Percentiles rank a stretch among this genome's conserved stretches.
Evolutionary conservation across 305 asterid species (phyloP).

Genomic region (Fraxinus angustifolia): DNA sequence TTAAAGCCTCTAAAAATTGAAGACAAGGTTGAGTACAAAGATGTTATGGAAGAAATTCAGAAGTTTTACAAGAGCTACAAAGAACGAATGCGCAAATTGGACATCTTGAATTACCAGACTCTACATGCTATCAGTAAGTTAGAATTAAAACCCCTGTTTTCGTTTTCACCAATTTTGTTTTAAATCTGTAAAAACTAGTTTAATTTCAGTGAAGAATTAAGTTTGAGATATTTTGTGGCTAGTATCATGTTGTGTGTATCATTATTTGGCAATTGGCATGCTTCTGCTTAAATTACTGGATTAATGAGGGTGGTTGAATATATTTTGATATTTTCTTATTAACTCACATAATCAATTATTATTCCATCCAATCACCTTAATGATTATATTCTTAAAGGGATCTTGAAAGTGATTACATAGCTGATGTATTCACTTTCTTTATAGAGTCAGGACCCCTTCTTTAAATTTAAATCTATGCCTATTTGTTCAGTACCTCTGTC

Average conservation of each 20-base stretch:
- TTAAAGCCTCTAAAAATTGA: slow-evolving; percentile 60
- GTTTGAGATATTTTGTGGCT: not conserved
- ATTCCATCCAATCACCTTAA: not conserved
- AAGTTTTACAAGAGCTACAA: slow-evolving; percentile 67
- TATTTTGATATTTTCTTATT: not conserved
- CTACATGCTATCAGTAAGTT: slow-evolving; percentile 83
- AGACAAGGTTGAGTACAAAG: slow-evolving; percentile 63
- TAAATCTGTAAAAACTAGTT: not conserved
- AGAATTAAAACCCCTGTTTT: not conserved
- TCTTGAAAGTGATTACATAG: slow-evolving; percentile 15
- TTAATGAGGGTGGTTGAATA: not conserved
- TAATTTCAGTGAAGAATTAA: not conserved
- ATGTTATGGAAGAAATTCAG: slow-evolving; percentile 59
- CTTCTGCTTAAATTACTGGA: not conserved
- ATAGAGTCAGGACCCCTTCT: slow-evolving; percentile 18
- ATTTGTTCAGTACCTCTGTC: slow-evolving; percentile 12
- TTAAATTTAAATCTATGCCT: slow-evolving; percentile 19
- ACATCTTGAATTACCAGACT: slow-evolving; percentile 83
- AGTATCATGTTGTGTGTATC: not conserved
- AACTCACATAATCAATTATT: slow-evolving; percentile 2
- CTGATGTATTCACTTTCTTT: slow-evolving; percentile 25
- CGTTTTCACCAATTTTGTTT: not conserved
- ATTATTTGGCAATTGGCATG: not conserved
- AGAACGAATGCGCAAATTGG: slow-evolving; percentile 72
- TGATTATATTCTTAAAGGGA: not conserved